Evolutionary conservation across 2,329 filamentous ascomycete genomes (phyloP).

Genomic region (Elsinoe batatas): DNA sequence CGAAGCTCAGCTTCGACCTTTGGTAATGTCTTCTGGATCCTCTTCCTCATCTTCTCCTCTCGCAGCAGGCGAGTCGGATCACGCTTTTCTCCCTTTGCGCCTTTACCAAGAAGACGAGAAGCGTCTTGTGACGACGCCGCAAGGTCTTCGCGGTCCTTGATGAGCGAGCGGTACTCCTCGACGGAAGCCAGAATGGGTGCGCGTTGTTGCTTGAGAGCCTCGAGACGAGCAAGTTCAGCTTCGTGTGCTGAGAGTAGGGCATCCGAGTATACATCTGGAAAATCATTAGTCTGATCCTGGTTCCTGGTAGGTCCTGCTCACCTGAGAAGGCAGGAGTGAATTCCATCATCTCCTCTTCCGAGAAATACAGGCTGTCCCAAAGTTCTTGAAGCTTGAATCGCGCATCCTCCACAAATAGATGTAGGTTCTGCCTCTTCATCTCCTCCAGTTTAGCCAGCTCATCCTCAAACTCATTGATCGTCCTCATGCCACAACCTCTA

Average conservation of each 20-base stretch:
- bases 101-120: constrained; percentile 81
- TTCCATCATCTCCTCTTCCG: constrained; percentile 96
- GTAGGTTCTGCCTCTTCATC: constrained; percentile 87
- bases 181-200: constrained; percentile 73
- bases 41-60: constrained; percentile 98
- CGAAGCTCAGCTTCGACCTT: constrained; percentile 79
- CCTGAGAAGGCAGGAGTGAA: constrained; percentile 88
- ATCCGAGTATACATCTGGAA: constrained; percentile 79
- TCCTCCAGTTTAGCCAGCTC: constrained; percentile 80
- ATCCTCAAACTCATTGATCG: constrained; percentile 93
- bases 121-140: constrained; percentile 89
- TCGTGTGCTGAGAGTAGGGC: constrained; percentile 92
- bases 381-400: constrained; percentile 83
- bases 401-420: constrained; percentile 91
- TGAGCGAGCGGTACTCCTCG: constrained; percentile 70
- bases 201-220: constrained; percentile 75
- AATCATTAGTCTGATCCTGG: background rate
- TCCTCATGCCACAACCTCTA: constrained; percentile 78
- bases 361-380: constrained; percentile 90
- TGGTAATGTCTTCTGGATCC: constrained; percentile 89
- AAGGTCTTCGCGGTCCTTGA: constrained; percentile 79
- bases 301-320: constrained; percentile 16
- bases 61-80: constrained; percentile 88
- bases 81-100: constrained; percentile 84
- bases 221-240: constrained; percentile 73